These are phyloP conservation scores for Candida chilensis DNA, from an alignment of 805 yeast species.

Conservation along the genomic window DNA sequence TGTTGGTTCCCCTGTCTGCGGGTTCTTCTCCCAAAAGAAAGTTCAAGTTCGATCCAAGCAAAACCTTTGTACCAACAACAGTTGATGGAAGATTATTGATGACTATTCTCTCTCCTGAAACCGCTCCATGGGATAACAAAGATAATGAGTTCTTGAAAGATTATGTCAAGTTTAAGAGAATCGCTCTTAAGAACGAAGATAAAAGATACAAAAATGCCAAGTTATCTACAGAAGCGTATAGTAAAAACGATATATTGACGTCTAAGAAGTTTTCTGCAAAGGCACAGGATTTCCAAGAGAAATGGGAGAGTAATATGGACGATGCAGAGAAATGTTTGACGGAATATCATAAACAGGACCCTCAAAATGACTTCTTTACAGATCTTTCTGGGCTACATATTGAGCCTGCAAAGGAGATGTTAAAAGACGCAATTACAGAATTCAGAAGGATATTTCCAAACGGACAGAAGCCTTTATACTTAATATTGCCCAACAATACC, in stretches of 20 bases:
- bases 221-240: slow-evolving; percentile 13
- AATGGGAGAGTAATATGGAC: slow-evolving; percentile 8
- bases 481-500: slow-evolving; percentile 1
- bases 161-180: slow-evolving; percentile 6
- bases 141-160: slow-evolving; percentile 3
- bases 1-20: background rate
- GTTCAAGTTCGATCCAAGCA: background rate
- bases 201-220: slow-evolving; percentile 13
- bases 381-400: slow-evolving; percentile 3
- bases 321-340: slow-evolving; percentile 9
- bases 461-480: background rate
- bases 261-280: slow-evolving; percentile 14
- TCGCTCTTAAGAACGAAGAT: slow-evolving; percentile 9
- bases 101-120: slow-evolving; percentile 5
- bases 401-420: background rate
- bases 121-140: slow-evolving; percentile 11
- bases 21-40: slow-evolving; percentile 3
- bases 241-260: slow-evolving; percentile 9
- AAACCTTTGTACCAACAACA: background rate
- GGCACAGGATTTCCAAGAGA: slow-evolving; percentile 9
- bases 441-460: slow-evolving; percentile 1
- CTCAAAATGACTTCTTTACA: slow-evolving; percentile 9
- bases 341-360: slow-evolving; percentile 6
- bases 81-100: background rate
- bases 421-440: background rate